Evolutionary conservation across 352 stramenopile species (phyloP).

Genomic region (Elongisporangium undulatum): DNA sequence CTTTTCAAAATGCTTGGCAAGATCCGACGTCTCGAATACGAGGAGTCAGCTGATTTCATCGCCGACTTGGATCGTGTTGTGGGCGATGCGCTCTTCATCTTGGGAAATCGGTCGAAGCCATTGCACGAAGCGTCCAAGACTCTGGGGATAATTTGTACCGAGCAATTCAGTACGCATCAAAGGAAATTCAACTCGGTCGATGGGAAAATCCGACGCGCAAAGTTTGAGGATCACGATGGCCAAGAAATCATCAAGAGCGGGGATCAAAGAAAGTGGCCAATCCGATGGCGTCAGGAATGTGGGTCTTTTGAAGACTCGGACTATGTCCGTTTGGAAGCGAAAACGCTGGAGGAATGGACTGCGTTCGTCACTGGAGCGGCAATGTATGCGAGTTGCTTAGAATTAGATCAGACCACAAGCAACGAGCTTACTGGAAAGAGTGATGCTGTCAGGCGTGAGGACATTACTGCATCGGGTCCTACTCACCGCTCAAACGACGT

Average conservation of each 20-base stretch:
- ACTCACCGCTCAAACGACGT: not conserved
- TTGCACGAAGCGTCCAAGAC: conserved; percentile 67
- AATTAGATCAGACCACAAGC: conserved; percentile 24
- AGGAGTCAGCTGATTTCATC: conserved; percentile 51
- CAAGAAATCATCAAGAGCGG: conserved; percentile 10
- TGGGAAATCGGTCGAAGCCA: conserved; percentile 50
- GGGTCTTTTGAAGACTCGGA: conserved; percentile 59
- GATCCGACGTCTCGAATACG: conserved; percentile 70
- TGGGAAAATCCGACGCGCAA: conserved; percentile 49
- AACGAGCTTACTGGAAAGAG: conserved; percentile 16
- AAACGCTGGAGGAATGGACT: conserved; percentile 72
- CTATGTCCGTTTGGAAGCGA: conserved; percentile 54
- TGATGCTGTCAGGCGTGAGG: not conserved
- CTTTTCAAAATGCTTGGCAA: conserved; percentile 73
- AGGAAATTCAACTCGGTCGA: conserved; percentile 59
- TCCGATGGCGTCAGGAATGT: conserved; percentile 78
- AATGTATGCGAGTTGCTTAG: conserved; percentile 57
- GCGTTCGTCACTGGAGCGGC: conserved; percentile 64
- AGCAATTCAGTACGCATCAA: conserved; percentile 71
- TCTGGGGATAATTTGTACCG: conserved; percentile 67
- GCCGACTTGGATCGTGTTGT: conserved; percentile 65
- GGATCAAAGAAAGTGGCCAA: conserved; percentile 37
- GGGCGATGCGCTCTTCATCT: conserved; percentile 52
- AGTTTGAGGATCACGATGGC: conserved; percentile 21
- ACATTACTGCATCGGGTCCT: not conserved